Evolutionary conservation across 768 basidiomycete species (phyloP).

Genomic region (Pulveroboletus frians): DNA sequence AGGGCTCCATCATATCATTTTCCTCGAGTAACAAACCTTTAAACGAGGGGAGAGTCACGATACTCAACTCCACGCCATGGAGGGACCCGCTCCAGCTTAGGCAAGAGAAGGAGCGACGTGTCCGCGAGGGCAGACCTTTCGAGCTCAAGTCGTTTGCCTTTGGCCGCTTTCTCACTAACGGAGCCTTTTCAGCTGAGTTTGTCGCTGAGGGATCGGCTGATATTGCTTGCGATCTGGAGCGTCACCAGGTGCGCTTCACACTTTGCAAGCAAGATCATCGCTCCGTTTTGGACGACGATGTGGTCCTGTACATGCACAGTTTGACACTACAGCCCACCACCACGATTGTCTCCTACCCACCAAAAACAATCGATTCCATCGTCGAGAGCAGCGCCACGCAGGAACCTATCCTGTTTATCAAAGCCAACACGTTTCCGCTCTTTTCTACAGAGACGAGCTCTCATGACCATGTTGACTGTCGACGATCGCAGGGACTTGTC

Average conservation of each 20-base stretch:
- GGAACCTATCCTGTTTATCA: conserved; percentile 27
- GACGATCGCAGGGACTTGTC: conserved; percentile 26
- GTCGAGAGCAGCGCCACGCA: conserved; percentile 7
- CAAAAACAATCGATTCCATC: conserved; percentile 20
- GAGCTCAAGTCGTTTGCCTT: conserved; percentile 27
- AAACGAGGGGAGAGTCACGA: conserved; percentile 21
- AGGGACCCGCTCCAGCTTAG: conserved; percentile 26
- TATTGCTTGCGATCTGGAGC: conserved; percentile 36
- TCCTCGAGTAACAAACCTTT: conserved; percentile 17
- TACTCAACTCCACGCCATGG: conserved; percentile 26
- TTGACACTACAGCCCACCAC: neutral
- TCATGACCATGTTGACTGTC: neutral
- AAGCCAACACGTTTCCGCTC: conserved; percentile 29
- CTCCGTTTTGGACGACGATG: neutral
- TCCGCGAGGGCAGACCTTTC: conserved; percentile 19
- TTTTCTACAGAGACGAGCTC: conserved; percentile 13
- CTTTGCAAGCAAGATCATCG: conserved; percentile 22
- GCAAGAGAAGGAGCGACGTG: conserved; percentile 22
- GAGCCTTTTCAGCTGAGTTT: conserved; percentile 32
- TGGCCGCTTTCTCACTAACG: conserved; percentile 34
- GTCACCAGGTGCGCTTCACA: conserved; percentile 28
- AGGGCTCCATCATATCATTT: conserved; percentile 22
- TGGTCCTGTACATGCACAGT: neutral
- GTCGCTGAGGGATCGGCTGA: conserved; percentile 22
- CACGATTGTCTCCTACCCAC: conserved; percentile 20